These are phyloP conservation scores for Sphenostylis stenocarpa DNA, from an alignment of 306 rosid genomes.

Conservation along the genomic window DNA sequence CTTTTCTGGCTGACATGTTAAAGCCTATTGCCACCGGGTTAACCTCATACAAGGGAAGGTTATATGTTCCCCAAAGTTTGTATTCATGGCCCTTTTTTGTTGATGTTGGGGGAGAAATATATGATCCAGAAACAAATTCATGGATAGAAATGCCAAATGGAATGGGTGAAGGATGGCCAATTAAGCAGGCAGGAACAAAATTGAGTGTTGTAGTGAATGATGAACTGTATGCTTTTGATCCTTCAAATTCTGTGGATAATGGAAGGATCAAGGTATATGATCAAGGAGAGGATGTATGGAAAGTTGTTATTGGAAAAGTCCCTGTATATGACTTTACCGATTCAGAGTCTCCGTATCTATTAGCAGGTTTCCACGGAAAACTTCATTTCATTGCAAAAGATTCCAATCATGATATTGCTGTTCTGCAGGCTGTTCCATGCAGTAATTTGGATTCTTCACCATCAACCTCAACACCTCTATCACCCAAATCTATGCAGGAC, in stretches of 20 bases:
- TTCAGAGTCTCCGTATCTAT: slow-evolving; percentile 75
- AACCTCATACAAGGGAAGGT: slow-evolving; percentile 73
- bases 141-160: slow-evolving; percentile 87
- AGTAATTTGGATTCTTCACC: slow-evolving; percentile 36
- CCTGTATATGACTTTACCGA: slow-evolving; percentile 65
- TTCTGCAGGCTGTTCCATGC: slow-evolving; percentile 55
- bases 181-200: slow-evolving; percentile 76
- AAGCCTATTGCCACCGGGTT: slow-evolving; percentile 83
- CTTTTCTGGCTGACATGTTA: slow-evolving; percentile 71
- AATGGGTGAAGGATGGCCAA: slow-evolving; percentile 94
- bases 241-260: slow-evolving; percentile 63
- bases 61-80: slow-evolving; percentile 80
- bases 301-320: slow-evolving; percentile 66
- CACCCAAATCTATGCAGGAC: slow-evolving; percentile 25
- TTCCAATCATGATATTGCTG: slow-evolving; percentile 51
- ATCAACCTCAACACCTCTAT: slow-evolving; percentile 31
- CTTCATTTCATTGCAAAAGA: slow-evolving; percentile 80
- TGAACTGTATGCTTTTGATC: slow-evolving; percentile 80
- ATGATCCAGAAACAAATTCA: slow-evolving; percentile 69
- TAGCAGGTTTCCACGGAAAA: slow-evolving; percentile 75
- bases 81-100: slow-evolving; percentile 84
- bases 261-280: slow-evolving; percentile 85
- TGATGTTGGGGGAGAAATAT: slow-evolving; percentile 84
- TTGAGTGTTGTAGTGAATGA: slow-evolving; percentile 73
- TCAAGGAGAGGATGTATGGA: slow-evolving; percentile 68